Percentiles rank a stretch among this genome's conserved stretches.
Evolutionary conservation across 441 rosid genomes (phyloP).

Genomic region (Geranium incanum): DNA sequence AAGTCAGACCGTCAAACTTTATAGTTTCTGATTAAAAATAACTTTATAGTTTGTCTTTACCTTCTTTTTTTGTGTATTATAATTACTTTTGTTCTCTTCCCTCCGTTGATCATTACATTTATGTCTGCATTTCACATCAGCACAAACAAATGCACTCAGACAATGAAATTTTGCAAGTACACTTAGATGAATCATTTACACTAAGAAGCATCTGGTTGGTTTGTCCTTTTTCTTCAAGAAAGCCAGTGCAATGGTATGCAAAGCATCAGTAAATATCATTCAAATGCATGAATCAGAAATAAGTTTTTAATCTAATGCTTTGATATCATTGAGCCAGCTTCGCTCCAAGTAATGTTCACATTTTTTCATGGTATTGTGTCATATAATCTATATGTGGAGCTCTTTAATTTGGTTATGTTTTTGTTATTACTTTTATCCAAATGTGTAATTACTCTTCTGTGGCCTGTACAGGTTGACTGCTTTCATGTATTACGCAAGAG

Average conservation of each 20-base stretch:
- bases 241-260: neutral
- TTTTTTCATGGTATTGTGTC: conserved; percentile 5
- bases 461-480: conserved; percentile 74
- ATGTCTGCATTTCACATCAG: conserved; percentile 2
- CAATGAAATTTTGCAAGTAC: neutral
- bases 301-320: neutral
- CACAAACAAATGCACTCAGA: conserved; percentile 12
- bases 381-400: conserved; percentile 1
- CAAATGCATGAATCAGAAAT: neutral
- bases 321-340: conserved; percentile 2
- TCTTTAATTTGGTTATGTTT: conserved; percentile 10
- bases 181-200: neutral
- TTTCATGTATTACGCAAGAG: conserved; percentile 97
- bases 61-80: neutral
- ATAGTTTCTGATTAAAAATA: neutral
- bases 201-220: neutral
- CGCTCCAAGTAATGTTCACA: neutral
- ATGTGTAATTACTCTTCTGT: conserved; percentile 14
- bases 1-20: neutral
- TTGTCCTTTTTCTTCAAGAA: neutral
- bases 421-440: conserved; percentile 4
- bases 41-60: neutral
- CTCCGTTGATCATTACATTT: neutral
- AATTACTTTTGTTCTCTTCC: conserved; percentile 1
- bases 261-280: neutral